Evolutionary conservation across 2,329 filamentous ascomycete genomes (phyloP).

Genomic region (Macrophomina tecta): DNA sequence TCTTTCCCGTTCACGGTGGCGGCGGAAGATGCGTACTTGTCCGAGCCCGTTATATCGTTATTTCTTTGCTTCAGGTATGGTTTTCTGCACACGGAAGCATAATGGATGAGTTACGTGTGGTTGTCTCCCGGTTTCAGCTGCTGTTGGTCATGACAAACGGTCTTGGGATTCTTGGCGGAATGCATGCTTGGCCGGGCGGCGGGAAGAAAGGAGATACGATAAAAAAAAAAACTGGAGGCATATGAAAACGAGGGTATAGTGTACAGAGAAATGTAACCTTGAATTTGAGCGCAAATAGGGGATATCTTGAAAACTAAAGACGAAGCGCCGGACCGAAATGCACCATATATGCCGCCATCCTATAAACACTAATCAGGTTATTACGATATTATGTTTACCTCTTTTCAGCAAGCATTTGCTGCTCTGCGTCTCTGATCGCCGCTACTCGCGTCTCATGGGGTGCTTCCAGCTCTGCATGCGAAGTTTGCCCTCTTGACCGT

Average conservation of each 20-base stretch:
- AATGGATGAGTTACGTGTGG: background rate
- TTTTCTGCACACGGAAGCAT: background rate
- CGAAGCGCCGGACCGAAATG: background rate
- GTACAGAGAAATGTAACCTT: background rate
- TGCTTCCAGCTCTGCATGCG: slow-evolving; percentile 12
- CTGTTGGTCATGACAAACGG: background rate
- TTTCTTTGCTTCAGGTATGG: background rate
- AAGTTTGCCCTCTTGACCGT: background rate
- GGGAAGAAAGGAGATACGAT: background rate
- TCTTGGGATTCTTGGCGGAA: background rate
- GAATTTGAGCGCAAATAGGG: background rate
- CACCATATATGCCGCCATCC: background rate
- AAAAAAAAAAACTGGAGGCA: background rate
- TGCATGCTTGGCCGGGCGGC: background rate
- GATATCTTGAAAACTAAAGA: slow-evolving; percentile 2
- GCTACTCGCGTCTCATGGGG: slow-evolving; percentile 17
- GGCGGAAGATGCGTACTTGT: background rate
- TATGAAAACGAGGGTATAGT: background rate
- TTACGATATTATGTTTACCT: background rate
- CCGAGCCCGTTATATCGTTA: too few species aligned
- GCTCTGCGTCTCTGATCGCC: slow-evolving; percentile 1
- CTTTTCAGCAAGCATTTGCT: background rate
- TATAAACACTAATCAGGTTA: background rate
- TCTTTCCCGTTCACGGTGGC: background rate
- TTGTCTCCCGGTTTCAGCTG: background rate